These are phyloP conservation scores for Bidens hawaiensis DNA, from an alignment of 140 eudicot genomes.

Conservation along the genomic window DNA sequence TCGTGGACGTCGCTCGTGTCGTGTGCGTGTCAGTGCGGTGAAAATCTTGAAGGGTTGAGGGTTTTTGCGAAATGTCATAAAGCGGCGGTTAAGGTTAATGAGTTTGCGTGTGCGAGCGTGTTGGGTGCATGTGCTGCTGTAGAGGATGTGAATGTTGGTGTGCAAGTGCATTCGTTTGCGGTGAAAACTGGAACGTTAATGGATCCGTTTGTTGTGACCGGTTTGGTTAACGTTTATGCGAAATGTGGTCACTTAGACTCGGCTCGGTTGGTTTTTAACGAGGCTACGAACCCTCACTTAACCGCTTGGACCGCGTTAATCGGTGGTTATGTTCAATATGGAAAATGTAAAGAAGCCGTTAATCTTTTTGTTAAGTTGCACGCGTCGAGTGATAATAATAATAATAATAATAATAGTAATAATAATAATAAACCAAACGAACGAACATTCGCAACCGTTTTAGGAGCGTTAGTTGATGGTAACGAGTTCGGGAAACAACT, in stretches of 20 bases:
- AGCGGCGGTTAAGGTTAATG: conserved; percentile 49
- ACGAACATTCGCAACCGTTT: conserved; percentile 48
- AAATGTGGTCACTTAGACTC: conserved; percentile 48
- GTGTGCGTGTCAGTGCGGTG: conserved; percentile 55
- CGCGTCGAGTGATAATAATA: conserved; percentile 27
- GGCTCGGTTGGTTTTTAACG: conserved; percentile 42
- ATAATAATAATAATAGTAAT: too few relatives aligned
- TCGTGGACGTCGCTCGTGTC: conserved; percentile 59
- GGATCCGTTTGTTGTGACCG: conserved; percentile 67
- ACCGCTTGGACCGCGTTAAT: conserved; percentile 74
- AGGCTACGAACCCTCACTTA: conserved; percentile 41
- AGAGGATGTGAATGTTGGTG: conserved; percentile 36
- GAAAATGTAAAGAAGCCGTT: conserved; percentile 36
- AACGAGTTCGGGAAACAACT: conserved; percentile 46
- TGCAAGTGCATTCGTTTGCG: conserved; percentile 49
- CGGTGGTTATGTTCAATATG: conserved; percentile 59
- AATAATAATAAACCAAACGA: conserved; percentile 63
- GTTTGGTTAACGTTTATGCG: conserved; percentile 56
- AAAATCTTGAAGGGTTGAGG: conserved; percentile 42
- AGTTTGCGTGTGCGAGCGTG: conserved; percentile 40
- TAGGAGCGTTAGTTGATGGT: conserved; percentile 50
- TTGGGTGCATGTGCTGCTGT: conserved; percentile 63
- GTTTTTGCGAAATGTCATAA: conserved; percentile 43
- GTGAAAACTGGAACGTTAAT: conserved; percentile 43
- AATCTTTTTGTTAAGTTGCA: conserved; percentile 42